phyloP scores from a whole-genome alignment of 2,329 filamentous ascomycete genomes.

The Cytospora piceicola region DNA sequence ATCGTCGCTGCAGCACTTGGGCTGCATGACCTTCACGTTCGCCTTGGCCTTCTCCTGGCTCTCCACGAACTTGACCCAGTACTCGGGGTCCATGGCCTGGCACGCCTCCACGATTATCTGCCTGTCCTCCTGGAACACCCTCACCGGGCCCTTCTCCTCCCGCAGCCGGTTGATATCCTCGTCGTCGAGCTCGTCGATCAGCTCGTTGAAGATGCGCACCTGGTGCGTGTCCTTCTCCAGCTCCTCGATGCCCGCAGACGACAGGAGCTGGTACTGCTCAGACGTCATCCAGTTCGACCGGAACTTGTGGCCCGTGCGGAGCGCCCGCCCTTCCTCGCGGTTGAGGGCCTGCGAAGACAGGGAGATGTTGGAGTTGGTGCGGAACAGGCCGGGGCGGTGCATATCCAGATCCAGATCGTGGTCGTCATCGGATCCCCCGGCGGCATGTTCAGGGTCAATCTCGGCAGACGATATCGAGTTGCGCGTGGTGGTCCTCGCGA shows the following conservation, averaged over 20 bases:
- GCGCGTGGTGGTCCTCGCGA: slow-evolving; percentile 34
- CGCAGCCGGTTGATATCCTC: slow-evolving; percentile 59
- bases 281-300: slow-evolving; percentile 53
- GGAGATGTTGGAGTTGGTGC: slow-evolving; percentile 57
- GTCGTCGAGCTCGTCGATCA: slow-evolving; percentile 67
- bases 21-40: slow-evolving; percentile 48
- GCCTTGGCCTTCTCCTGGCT: slow-evolving; percentile 62
- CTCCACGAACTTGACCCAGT: slow-evolving; percentile 67
- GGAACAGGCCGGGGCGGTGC: slow-evolving; percentile 42
- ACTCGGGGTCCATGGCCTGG: slow-evolving; percentile 65
- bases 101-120: slow-evolving; percentile 54
- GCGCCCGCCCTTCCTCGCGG: slow-evolving; percentile 60
- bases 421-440: slow-evolving; percentile 51
- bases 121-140: slow-evolving; percentile 63
- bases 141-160: slow-evolving; percentile 61
- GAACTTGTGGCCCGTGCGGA: slow-evolving; percentile 61
- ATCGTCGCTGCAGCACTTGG: slow-evolving; percentile 9
- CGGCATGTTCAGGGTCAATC: slow-evolving; percentile 43
- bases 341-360: slow-evolving; percentile 55
- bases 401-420: slow-evolving; percentile 42
- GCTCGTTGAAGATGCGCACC: slow-evolving; percentile 57
- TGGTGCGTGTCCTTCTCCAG: slow-evolving; percentile 56
- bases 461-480: slow-evolving; percentile 41
- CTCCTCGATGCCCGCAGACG: slow-evolving; percentile 49
- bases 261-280: slow-evolving; percentile 55